Evolutionary conservation across 2,329 filamentous ascomycete genomes (phyloP).

Genomic region (Paecilomyces sp.): DNA sequence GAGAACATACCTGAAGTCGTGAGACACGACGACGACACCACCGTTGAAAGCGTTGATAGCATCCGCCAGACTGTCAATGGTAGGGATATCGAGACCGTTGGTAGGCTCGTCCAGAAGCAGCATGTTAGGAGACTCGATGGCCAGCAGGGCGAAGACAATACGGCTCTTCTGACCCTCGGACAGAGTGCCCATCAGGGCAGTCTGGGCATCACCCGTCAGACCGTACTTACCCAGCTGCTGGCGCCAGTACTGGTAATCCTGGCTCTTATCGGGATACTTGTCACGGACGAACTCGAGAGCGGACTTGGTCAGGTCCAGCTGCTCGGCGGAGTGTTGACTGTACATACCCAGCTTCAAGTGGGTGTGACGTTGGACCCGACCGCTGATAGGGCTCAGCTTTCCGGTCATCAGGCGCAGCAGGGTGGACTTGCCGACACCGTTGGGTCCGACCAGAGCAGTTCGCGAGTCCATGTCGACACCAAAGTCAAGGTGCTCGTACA

Average conservation of each 20-base stretch:
- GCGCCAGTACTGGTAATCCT: conserved; percentile 99
- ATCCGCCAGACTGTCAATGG: conserved; percentile 94
- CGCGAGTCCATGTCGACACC: conserved; percentile 99
- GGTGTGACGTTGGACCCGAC: conserved; percentile 82
- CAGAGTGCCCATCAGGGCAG: conserved; percentile 92
- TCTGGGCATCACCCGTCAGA: conserved; percentile 87
- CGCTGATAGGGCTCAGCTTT: conserved; percentile 77
- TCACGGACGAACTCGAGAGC: conserved; percentile 95
- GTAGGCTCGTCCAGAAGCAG: conserved; percentile 95
- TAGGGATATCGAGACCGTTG: conserved; percentile 98
- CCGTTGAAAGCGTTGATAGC: conserved; percentile 95
- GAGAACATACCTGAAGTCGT: conserved; percentile 85
- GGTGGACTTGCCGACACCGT: conserved; percentile 98
- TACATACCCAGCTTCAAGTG: conserved; percentile 98
- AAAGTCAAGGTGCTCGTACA: conserved; percentile 94
- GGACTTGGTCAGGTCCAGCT: conserved; percentile 96
- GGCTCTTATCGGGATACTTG: conserved; percentile 80
- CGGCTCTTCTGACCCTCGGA: conserved; percentile 97
- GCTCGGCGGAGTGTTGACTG: conserved; percentile 96
- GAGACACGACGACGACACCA: conserved; percentile 94
- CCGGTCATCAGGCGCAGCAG: conserved; percentile 94
- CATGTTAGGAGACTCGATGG: conserved; percentile 97
- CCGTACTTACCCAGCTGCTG: conserved; percentile 95
- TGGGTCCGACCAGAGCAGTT: conserved; percentile 92
- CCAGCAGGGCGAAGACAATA: conserved; percentile 94